Base-by-base conservation (phyloP, 352 stramenopile genomes). In the Halophytophthora polymorphica region DNA sequence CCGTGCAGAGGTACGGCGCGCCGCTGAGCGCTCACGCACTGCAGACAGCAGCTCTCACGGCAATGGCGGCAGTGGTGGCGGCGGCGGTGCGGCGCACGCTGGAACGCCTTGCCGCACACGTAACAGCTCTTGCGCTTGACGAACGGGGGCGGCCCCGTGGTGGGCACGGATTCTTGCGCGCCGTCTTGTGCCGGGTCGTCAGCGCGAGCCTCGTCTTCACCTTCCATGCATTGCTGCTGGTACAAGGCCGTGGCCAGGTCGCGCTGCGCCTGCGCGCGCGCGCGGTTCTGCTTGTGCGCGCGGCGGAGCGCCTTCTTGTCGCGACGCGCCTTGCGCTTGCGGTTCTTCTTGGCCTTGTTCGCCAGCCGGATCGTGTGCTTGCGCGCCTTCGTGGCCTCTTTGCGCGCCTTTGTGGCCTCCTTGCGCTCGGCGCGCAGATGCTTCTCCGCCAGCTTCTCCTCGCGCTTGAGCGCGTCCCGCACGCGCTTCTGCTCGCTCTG, bases 31-130 rank as follows among this genome's bases (percentile, higher is more conserved):
- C 71, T 82, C 50, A 77, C 54, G 40, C 78, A 89, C 46, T 71
- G 58, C 38, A 69, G 15, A 56, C 75, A 87, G 54, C 70, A 84
- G 52, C 73, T 86, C 25, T 80, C 61, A 38, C 78, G 66, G 40
- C 78, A 89, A 43, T 82, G 72, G 34, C 76, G 76, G 58, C 78
- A 89, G 59, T 89, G 78, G 48, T 87, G 66, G n/a, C 78, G 78
- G 45, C 69, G 56, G 1, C 57, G 55, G 15, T 56, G 56, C 41
- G 63, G 41, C 40, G 64, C 46, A 14, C 48, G 33, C 14, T 57
- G 56, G 56, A 89, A 89, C 12, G 39, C 37, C 34, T 64, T 61
- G 6, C 52, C 64, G 44, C 77, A 88, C 25, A 75, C 64, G 29
- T 42, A 56, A 46, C 77, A 88, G 46, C 58, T 42, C 1, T 29